Evolutionary conservation across 2,329 filamentous ascomycete species (phyloP), one percentile per base, ranked within the genome.

Genomic region (Botrytis tulipae): DNA sequence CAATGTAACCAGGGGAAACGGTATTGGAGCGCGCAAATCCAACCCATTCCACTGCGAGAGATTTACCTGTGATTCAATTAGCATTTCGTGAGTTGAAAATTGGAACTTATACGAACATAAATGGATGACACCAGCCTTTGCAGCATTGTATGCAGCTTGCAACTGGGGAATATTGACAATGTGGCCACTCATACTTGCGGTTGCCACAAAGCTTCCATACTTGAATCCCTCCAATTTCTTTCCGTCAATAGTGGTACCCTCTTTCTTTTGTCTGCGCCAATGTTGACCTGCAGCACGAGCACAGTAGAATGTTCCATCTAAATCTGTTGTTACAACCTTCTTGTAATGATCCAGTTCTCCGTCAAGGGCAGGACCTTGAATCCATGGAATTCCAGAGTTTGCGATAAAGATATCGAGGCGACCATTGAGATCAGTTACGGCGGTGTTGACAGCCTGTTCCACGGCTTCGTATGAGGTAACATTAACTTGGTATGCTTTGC

Each of bases 231-330:
- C 85, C 37, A 93, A 83, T 78, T 86, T 86, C 80, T 88, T 86
- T 73, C 91, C 91, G 79, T 90, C 85, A 62, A 87, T 77, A 40
- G 89, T 88, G 0, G 89, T 91, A 35, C 89, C 88, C 80, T 93
- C 89, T 74, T 87, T 83, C 84, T 91, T 91, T 81, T 94, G 92
- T 42, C 90, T 85, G 65, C 90, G 84, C 85, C 91, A 95, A 81
- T 93, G 89, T 68, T 85, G 83, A 12, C 90, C 92, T 0, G 92
- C 92, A 0, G 89, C 90, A 78, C 87, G 88, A 54, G 92, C 92
- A 80, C 90, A 93, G 86, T 93, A 95, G 83, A 92, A 94, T 57
- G 91, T 91, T 69, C 92, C 91, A 81, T 93, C 91, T 22, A 95
- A 83, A 81, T 96, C 92, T 68, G 92, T 91, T 65, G 85, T 84